Conservation (phyloP, 2,329 filamentous ascomycete species). For the Scopulariopsis brevicaulis region DNA sequence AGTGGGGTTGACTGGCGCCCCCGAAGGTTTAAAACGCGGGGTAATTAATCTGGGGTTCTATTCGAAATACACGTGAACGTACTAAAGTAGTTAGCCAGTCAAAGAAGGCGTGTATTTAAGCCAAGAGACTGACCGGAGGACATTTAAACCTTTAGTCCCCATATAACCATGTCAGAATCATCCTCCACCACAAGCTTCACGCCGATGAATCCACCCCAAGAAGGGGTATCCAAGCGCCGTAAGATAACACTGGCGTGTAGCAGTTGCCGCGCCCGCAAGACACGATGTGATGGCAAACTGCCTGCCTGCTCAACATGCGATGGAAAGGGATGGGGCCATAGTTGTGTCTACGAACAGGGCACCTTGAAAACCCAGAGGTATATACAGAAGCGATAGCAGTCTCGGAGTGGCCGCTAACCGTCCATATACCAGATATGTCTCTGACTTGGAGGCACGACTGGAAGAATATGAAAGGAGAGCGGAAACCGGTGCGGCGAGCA, state of each 20-base stretch:
- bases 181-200: too few species aligned
- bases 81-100: too few species aligned
- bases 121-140: too few species aligned
- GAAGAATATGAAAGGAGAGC: conserved; percentile 1
- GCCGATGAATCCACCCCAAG: too few species aligned
- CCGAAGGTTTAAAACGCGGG: too few species aligned
- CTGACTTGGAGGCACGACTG: not conserved
- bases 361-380: conserved; percentile 1
- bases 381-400: not conserved
- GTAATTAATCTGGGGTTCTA: too few species aligned
- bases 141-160: too few species aligned
- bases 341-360: conserved; percentile 1
- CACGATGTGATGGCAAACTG: conserved; percentile 1
- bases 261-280: conserved; percentile 1
- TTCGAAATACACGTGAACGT: too few species aligned
- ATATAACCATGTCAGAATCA: too few species aligned
- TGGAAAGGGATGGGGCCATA: not conserved
- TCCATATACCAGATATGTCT: not conserved
- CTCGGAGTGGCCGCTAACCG: not conserved
- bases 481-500: not conserved
- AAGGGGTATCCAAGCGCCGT: not conserved
- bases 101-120: too few species aligned
- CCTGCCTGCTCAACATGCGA: conserved; percentile 2
- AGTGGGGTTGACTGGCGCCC: too few species aligned
- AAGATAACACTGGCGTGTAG: conserved; percentile 1